phyloP scores from a whole-genome alignment of 2,329 filamentous ascomycete genomes.

The Alternaria sp. region DNA sequence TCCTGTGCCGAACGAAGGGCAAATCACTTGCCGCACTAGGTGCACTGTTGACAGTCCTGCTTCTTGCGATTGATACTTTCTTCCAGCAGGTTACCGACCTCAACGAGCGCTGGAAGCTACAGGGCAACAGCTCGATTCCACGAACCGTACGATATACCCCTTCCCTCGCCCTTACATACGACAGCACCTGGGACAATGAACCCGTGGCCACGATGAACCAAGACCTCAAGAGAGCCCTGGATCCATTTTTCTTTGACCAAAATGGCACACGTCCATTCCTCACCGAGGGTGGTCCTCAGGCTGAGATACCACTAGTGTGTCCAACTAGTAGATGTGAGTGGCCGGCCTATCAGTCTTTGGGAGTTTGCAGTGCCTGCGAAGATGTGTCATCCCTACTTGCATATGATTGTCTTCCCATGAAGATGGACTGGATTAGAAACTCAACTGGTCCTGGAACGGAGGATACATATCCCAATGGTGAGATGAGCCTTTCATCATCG shows the following conservation, averaged over 20 bases:
- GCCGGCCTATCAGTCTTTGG: slow-evolving; percentile 28
- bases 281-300: slow-evolving; percentile 22
- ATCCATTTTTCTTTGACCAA: slow-evolving; percentile 22
- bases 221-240: neutral
- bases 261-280: slow-evolving; percentile 23
- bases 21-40: slow-evolving; percentile 27
- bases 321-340: slow-evolving; percentile 34
- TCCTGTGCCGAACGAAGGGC: slow-evolving; percentile 26
- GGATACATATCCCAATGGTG: slow-evolving; percentile 6
- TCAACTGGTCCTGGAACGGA: slow-evolving; percentile 4
- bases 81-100: slow-evolving; percentile 38
- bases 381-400: slow-evolving; percentile 23
- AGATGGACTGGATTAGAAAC: slow-evolving; percentile 24
- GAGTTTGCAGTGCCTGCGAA: slow-evolving; percentile 30
- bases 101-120: slow-evolving; percentile 3
- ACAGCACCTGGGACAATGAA: neutral
- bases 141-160: slow-evolving; percentile 10
- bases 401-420: slow-evolving; percentile 20
- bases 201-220: neutral
- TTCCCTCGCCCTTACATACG: neutral
- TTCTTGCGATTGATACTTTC: slow-evolving; percentile 37
- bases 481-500: neutral
- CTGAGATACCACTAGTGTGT: slow-evolving; percentile 33
- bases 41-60: slow-evolving; percentile 25
- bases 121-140: slow-evolving; percentile 22